Evolutionary conservation across 1,284 basidiomycete genomes (phyloP), one percentile per base, ranked within the genome.

Genomic region (Apiotrichum gamsii): DNA sequence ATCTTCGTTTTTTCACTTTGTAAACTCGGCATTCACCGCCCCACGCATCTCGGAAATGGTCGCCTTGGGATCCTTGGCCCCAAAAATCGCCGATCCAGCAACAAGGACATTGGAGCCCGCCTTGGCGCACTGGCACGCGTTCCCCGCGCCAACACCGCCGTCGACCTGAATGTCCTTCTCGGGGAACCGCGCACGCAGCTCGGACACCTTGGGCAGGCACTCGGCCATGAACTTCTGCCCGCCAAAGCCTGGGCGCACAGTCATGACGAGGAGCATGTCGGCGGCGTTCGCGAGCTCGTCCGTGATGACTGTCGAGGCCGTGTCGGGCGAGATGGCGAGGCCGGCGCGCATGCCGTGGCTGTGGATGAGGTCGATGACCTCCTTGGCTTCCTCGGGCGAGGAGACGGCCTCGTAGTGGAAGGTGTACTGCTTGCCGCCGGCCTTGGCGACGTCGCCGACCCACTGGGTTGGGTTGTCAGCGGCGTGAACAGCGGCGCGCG

Each of bases 61-160:
- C 35, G 80, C 72, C 52, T 85, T 83, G 0, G 95, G 88, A 58
- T 84, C 77, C 16, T 80, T 69, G 15, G 91, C 83, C 39, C 81
- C 82, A 66, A 98, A 98, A 59, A 98, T 86, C 13, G 95, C 93
- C 8, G 91, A 97, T 16, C 95, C 95, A 9, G 95, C 94, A 13
- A 99, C 95, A 56, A 98, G 90, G 55, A 99, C 91, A 67, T 99
- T 99, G 68, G 90, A 89, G 32, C 90, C 90, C 37, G 94, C 94
- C 53, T 90, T 76, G 3, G 94, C 93, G 63, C 95, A 98, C 45
- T 80, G 77, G 62, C 82, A 85, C 52, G 96, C 82, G 10, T 91
- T 98, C 60, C 85, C 86, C 8, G 89, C 87, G 5, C 90, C 87
- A 15, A 99, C 88, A 31, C 95, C 95, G 31, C 95, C 95, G 71